Conservation (phyloP, 768 basidiomycete species). For the Leccinum disarticulatum region DNA sequence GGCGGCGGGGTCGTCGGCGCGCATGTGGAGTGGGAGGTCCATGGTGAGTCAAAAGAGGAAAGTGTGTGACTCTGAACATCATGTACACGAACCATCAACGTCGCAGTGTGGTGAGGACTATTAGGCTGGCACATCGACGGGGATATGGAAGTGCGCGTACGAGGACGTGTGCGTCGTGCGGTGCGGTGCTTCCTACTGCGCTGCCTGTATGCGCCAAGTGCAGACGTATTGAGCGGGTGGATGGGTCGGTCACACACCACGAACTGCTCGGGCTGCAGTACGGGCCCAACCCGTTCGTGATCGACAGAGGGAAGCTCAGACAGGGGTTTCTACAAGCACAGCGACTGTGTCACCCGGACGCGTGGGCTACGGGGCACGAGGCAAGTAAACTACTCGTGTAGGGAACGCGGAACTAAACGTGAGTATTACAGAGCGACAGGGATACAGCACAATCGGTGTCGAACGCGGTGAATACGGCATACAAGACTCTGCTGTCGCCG, state of each 20-base stretch:
- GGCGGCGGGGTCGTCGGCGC: slow-evolving; percentile 41
- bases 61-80: background rate
- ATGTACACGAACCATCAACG: slow-evolving; percentile 19
- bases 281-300: slow-evolving; percentile 64
- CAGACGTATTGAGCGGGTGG: slow-evolving; percentile 60
- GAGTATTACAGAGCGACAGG: slow-evolving; percentile 22
- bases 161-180: slow-evolving; percentile 61
- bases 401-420: slow-evolving; percentile 8
- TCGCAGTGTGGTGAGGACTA: background rate
- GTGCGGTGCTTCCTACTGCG: slow-evolving; percentile 53
- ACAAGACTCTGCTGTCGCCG: slow-evolving; percentile 72
- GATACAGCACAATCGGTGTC: slow-evolving; percentile 45
- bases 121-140: slow-evolving; percentile 15
- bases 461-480: slow-evolving; percentile 78
- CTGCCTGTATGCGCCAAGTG: slow-evolving; percentile 79
- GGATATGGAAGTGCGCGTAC: slow-evolving; percentile 13
- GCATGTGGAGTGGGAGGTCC: slow-evolving; percentile 39
- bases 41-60: slow-evolving; percentile 16
- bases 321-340: slow-evolving; percentile 71
- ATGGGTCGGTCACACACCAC: slow-evolving; percentile 57
- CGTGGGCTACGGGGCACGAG: slow-evolving; percentile 68
- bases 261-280: slow-evolving; percentile 65
- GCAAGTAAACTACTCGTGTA: slow-evolving; percentile 36
- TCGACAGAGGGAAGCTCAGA: slow-evolving; percentile 63
- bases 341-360: slow-evolving; percentile 81